phyloP scores from a whole-genome alignment of 148 eudicot genomes.

The Limonium bicolor region DNA sequence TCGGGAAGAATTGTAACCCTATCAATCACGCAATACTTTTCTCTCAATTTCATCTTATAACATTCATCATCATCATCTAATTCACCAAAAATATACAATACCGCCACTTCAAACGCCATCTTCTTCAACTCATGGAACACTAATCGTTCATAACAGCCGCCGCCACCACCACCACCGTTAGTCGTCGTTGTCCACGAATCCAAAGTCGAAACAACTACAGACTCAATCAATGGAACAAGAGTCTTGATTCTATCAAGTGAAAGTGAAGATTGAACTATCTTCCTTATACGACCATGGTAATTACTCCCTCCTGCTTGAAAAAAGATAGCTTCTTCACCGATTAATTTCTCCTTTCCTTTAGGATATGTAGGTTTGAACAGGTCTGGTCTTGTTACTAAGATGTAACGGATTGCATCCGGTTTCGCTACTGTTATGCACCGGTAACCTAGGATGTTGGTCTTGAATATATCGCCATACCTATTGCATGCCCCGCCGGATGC shows the following conservation, averaged over 20 bases:
- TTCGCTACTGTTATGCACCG: constrained; percentile 44
- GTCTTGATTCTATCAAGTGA: constrained; percentile 22
- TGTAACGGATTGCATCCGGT: constrained; percentile 39
- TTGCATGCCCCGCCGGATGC: neutral
- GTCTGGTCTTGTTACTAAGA: constrained; percentile 24
- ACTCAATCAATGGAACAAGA: constrained; percentile 16
- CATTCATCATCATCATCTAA: constrained; percentile 23
- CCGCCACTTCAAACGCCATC: constrained; percentile 40
- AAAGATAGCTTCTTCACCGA: constrained; percentile 34
- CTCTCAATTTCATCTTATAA: constrained; percentile 26
- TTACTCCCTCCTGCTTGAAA: constrained; percentile 48
- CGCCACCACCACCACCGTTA: too few species aligned
- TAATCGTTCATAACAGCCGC: too few species aligned
- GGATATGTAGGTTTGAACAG: constrained; percentile 52
- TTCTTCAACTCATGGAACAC: too few species aligned
- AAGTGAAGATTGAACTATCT: constrained; percentile 26
- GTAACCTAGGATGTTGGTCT: constrained; percentile 35
- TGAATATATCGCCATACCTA: constrained; percentile 55
- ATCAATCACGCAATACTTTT: constrained; percentile 22
- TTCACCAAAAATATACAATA: constrained; percentile 33
- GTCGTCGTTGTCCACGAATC: constrained; percentile 32
- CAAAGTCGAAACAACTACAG: constrained; percentile 14
- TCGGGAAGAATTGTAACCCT: constrained; percentile 46
- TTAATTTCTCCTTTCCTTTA: constrained; percentile 35
- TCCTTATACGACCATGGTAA: constrained; percentile 29